Evolutionary conservation across 2,329 filamentous ascomycete species (phyloP), one percentile per base, ranked within the genome.

Genomic region (Incumbomyces delicatus): DNA sequence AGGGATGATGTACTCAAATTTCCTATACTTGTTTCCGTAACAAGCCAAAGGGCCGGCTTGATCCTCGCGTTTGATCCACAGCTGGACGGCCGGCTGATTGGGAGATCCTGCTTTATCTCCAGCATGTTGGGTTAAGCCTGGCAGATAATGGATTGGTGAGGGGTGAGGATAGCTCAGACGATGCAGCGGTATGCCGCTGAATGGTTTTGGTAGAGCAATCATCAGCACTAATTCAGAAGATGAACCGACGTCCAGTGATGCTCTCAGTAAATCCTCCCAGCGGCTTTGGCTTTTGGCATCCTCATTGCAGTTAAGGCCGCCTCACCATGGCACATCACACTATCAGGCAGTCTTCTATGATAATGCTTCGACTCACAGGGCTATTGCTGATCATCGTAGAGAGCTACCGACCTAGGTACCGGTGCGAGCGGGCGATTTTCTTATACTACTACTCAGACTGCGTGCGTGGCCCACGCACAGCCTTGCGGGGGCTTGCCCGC

Each of bases 21-120:
- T 65, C 45, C 62, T 61, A 53, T 65, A 65, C 55, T 65, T 65
- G 54, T 65, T 65, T 12, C 62, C 62, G 22, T 61, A 50, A 45
- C 58, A 61, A 41, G 62, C 57, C 27, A 65, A 56, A 6, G 62
- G 61, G 14, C 61, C 59, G 42, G 55, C 52, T 34, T 64, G 62
- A 53, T 65, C 62, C 56, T 65, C 62, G 22, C 62, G 56, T 53
- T 65, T 65, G 40, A 55, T 47, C 54, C 56, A 60, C 42, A 65
- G 44, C 7, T 18, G 40, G 6, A 42, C 30, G 11, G 6, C 3
- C 10, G 22, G 29, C n/a, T 30, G 34, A n/a, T 31, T 6, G 12
- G 13, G 3, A 20, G 34, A 12, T 12, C 38, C 30, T 22, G 14
- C 14, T 11, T 45, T 45, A 16, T 44, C 17, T 5, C 22, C 22